Base-by-base conservation (phyloP, 2,329 filamentous ascomycete species). In the Ophiostoma montium region DNA sequence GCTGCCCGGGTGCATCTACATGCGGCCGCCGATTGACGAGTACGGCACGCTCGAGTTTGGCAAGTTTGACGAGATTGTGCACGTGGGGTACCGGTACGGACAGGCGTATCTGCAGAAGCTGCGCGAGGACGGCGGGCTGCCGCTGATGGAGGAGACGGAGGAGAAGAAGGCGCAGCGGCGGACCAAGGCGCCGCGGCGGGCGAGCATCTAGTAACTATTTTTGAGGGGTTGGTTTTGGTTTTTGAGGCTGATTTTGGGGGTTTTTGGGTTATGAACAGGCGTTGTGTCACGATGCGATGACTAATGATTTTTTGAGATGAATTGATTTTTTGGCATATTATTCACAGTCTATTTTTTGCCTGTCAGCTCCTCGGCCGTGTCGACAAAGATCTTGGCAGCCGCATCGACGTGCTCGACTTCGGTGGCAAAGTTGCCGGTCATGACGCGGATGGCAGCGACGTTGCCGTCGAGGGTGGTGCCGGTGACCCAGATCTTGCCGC, bases 1-100 rank as follows among this genome's bases (percentile, higher is more conserved):
- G 5, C 90, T 84, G 60, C 80, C 87, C 0, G 92, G 92, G 0
- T 96, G 90, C 64, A 73, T 94, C 47, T 98, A 98, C 64, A 94
- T 98, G 86, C 78, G 92, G 1, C 94, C 94, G 5, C 92, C 92
- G 0, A 84, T 98, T 54, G 92, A 96, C 60, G 75, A 78, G 1
- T 98, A 95, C 58, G 92, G 89, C 5, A 98, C 92, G 1, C 70
- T 98, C 30, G 92, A 98, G 51, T 98, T 98, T 69, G 86, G 81
- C 53, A 95, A 94, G 64, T 98, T 98, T 64, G 90, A 96, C 59
- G 94, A 98, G 71, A 90, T 98, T 48, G 95, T 94, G 60, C 74
- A 84, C 57, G 75, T 95, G 11, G 94, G 92, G 1, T 94, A 95
- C 65, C 74, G 76, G 49, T 98, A 82, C 60, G 92, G 88, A 5